Percentiles rank a stretch among this genome's conserved stretches.
Evolutionary conservation across 139 green algal species (phyloP).

Genomic region (Coelastrella sp.): DNA sequence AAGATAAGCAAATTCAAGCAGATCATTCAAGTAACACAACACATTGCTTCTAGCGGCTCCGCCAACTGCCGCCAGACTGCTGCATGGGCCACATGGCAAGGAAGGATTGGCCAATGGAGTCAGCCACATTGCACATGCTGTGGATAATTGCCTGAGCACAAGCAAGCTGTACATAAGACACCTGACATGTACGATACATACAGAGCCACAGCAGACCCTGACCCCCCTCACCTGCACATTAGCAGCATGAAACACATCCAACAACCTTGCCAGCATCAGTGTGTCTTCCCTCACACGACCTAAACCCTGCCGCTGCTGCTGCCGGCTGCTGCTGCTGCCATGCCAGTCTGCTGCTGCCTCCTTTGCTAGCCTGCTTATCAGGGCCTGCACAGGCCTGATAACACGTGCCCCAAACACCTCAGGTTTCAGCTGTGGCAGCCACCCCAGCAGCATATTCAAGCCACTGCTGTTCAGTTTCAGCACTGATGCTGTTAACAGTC

Average conservation of each 20-base stretch:
- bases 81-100: too few relatives aligned
- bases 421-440: constrained; percentile 60
- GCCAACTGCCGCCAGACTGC: too few relatives aligned
- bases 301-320: constrained; percentile 11
- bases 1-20: too few relatives aligned
- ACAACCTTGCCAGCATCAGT: constrained; percentile 54
- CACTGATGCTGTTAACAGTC: constrained; percentile 55
- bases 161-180: too few relatives aligned
- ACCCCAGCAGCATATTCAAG: constrained; percentile 51
- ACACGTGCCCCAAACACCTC: constrained; percentile 73
- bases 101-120: too few relatives aligned
- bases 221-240: constrained; percentile 48
- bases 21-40: too few relatives aligned
- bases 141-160: too few relatives aligned
- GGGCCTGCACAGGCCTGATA: constrained; percentile 51
- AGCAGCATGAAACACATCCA: constrained; percentile 66
- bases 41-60: too few relatives aligned
- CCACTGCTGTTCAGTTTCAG: constrained; percentile 46
- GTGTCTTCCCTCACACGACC: constrained; percentile 27
- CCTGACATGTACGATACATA: too few relatives aligned
- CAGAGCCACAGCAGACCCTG: not conserved
- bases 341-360: not conserved
- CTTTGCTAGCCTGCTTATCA: not conserved
- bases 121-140: too few relatives aligned
- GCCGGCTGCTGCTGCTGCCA: not conserved